Conservation (phyloP, 1,284 basidiomycete species). For the Boletus nobilissimus region DNA sequence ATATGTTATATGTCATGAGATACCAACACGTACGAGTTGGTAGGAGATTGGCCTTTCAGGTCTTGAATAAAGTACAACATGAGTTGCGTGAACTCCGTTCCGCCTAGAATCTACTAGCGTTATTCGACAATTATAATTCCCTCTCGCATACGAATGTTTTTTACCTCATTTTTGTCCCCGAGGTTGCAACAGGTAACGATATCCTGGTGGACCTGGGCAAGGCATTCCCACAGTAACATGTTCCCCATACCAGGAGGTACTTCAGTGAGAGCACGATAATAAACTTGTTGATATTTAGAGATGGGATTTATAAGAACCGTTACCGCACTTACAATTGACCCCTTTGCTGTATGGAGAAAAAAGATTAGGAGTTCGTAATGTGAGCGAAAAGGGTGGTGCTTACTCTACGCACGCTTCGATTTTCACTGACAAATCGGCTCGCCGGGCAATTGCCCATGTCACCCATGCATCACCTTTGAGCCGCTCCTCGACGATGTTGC, state of each 20-base stretch:
- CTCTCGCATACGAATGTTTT: background rate
- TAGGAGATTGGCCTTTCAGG: background rate
- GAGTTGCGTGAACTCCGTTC: conserved; percentile 22
- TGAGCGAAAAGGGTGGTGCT: background rate
- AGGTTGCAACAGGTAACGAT: conserved; percentile 25
- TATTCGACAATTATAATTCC: background rate
- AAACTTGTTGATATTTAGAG: background rate
- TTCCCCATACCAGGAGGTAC: conserved; percentile 5
- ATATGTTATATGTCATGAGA: background rate
- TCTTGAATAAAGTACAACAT: conserved; percentile 24
- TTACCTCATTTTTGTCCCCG: conserved; percentile 15
- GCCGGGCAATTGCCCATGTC: conserved; percentile 22
- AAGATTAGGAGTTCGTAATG: background rate
- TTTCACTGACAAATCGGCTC: conserved; percentile 15
- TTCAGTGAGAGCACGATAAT: conserved; percentile 14
- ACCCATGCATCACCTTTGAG: conserved; percentile 27
- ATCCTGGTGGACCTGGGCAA: conserved; percentile 21
- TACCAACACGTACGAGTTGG: conserved; percentile 1
- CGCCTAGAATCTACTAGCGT: conserved; percentile 17
- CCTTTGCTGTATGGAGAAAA: conserved; percentile 15
- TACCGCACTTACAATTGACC: conserved; percentile 18
- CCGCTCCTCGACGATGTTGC: conserved; percentile 10
- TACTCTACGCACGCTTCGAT: conserved; percentile 23
- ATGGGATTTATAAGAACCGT: background rate
- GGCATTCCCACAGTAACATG: conserved; percentile 17